phyloP scores from a whole-genome alignment of 164 flowering plant genomes.

The Echeveria elegans region DNA sequence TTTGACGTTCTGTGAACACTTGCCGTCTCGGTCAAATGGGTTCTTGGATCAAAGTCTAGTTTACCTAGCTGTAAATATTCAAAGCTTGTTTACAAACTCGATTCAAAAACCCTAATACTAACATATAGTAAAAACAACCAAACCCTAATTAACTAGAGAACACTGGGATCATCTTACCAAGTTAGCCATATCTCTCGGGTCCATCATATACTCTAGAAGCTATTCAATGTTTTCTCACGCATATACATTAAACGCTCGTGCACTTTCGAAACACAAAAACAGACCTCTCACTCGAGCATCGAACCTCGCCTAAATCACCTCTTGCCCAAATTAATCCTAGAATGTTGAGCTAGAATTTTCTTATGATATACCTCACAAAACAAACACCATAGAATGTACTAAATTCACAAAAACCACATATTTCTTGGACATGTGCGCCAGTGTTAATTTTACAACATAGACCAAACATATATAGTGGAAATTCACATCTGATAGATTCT shows the following conservation, averaged over 20 bases:
- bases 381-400: too few species aligned
- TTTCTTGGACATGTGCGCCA: too few species aligned
- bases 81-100: too few species aligned
- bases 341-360: neutral
- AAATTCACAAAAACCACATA: too few species aligned
- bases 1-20: neutral
- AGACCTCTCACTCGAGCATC: neutral
- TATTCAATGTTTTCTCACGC: neutral
- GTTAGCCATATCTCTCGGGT: neutral
- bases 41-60: neutral
- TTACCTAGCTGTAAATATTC: too few species aligned
- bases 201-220: neutral
- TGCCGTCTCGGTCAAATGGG: neutral
- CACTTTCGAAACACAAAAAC: neutral
- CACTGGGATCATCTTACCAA: neutral
- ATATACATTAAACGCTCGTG: neutral
- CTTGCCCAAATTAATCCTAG: neutral
- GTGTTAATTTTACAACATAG: too few species aligned
- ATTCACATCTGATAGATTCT: neutral
- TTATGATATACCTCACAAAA: too few species aligned
- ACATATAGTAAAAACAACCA: too few species aligned
- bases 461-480: too few species aligned
- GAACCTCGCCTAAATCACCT: neutral
- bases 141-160: neutral
- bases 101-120: neutral